These are phyloP conservation scores for Diplosphaera chodatii DNA, from an alignment of 139 green algal species.

Conservation along the genomic window DNA sequence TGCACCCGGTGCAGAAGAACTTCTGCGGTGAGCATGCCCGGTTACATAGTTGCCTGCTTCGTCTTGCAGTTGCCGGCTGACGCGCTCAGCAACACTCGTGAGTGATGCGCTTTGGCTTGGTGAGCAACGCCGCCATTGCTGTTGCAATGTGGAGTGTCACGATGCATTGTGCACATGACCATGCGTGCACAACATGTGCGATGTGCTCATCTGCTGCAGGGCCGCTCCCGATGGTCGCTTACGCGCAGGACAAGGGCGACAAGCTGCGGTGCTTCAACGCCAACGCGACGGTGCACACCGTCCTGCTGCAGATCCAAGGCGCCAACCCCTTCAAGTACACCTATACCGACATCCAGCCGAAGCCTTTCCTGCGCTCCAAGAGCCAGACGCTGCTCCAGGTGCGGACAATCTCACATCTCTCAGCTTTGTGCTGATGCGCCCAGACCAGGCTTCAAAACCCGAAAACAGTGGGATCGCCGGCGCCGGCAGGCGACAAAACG, in stretches of 20 bases:
- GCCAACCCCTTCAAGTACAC: not conserved
- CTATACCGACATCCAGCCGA: not conserved
- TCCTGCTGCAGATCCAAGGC: not conserved
- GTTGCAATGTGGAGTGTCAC: too few species aligned
- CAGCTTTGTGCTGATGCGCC: too few species aligned
- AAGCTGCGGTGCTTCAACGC: not conserved
- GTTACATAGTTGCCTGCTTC: not conserved
- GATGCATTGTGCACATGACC: too few species aligned
- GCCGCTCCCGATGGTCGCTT: not conserved
- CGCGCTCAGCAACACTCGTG: too few species aligned
- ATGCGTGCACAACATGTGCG: too few species aligned
- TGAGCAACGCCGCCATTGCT: too few species aligned
- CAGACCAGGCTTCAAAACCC: too few species aligned
- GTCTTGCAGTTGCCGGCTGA: too few species aligned
- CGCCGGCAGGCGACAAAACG: too few species aligned
- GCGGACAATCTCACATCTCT: too few species aligned
- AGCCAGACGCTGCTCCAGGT: not conserved
- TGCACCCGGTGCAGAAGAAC: not conserved
- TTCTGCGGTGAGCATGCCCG: not conserved
- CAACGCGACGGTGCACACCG: not conserved
- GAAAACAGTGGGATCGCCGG: too few species aligned
- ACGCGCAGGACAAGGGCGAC: not conserved
- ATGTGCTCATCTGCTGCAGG: not conserved
- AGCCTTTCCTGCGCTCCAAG: not conserved
- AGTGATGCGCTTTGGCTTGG: too few species aligned